A percentile compares a stretch with the other conserved stretches of the same genome.
phyloP scores from a whole-genome alignment of 495 filamentous ascomycete species.

The Penicillium turbatum region DNA sequence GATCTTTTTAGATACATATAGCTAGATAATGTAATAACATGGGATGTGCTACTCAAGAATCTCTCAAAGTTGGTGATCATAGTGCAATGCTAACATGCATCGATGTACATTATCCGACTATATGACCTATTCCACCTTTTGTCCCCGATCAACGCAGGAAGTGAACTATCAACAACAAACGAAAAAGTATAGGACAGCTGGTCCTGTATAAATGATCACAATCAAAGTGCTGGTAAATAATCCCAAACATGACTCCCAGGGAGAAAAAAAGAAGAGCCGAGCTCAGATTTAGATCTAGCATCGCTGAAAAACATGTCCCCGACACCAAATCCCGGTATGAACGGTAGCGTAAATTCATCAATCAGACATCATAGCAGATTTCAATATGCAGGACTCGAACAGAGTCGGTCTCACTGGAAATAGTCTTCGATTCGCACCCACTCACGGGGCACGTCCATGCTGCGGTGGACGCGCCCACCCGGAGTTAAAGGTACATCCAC shows the following conservation, averaged over 20 bases:
- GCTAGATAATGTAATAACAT: too few species aligned
- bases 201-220: neutral
- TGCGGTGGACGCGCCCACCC: slow-evolving; percentile 62
- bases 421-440: slow-evolving; percentile 50
- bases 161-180: neutral
- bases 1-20: too few species aligned
- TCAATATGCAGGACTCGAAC: neutral
- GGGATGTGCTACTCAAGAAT: too few species aligned
- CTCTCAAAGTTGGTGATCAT: neutral
- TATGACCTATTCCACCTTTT: neutral
- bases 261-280: neutral
- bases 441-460: slow-evolving; percentile 59
- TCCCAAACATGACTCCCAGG: neutral
- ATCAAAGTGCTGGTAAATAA: neutral
- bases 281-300: neutral
- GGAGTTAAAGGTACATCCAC: slow-evolving; percentile 67
- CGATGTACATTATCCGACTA: neutral
- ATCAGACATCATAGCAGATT: slow-evolving; percentile 18
- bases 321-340: slow-evolving; percentile 15
- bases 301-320: slow-evolving; percentile 11
- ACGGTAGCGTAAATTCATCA: slow-evolving; percentile 32
- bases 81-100: neutral
- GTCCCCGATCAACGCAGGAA: neutral
- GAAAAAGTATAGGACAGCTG: neutral
- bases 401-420: slow-evolving; percentile 14